phyloP scores from a whole-genome alignment of 177 flowering plant genomes.

The Vitis hybrid region DNA sequence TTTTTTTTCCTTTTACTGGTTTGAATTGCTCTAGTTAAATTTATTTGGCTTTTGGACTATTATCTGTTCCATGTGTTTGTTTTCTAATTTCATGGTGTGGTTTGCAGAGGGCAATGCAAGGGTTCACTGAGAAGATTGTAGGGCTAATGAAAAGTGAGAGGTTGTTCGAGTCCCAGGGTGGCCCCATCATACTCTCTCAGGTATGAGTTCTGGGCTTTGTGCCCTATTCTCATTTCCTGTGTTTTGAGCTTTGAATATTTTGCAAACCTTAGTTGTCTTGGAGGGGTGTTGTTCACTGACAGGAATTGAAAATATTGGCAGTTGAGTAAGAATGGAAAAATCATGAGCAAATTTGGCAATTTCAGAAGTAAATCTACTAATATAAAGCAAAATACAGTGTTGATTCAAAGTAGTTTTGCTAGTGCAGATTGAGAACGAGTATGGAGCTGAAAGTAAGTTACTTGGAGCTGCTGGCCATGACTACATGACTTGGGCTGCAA shows the following conservation, averaged over 20 bases:
- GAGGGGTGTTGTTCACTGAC: too few species aligned
- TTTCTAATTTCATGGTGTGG: conserved; percentile 2
- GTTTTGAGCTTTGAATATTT: background rate
- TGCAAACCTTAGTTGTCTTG: background rate
- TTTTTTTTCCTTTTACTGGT: background rate
- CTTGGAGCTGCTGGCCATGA: conserved; percentile 59
- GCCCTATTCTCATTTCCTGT: background rate
- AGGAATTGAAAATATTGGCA: too few species aligned
- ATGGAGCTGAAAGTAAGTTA: conserved; percentile 52
- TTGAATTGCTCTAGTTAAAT: background rate
- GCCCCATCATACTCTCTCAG: conserved; percentile 92
- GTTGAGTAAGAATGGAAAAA: background rate
- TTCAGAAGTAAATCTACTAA: background rate
- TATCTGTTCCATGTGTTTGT: background rate
- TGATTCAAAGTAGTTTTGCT: background rate
- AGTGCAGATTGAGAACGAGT: conserved; percentile 84
- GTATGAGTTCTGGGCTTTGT: conserved; percentile 29
- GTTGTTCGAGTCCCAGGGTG: conserved; percentile 85
- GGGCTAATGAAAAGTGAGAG: conserved; percentile 73
- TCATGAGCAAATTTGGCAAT: background rate
- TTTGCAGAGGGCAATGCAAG: conserved; percentile 78
- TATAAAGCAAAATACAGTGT: background rate
- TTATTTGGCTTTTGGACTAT: background rate
- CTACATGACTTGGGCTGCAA: conserved; percentile 84
- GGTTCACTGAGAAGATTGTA: conserved; percentile 81